These are phyloP conservation scores for Sporothrix luriei DNA, from an alignment of 2,329 filamentous ascomycete genomes.

Conservation along the genomic window DNA sequence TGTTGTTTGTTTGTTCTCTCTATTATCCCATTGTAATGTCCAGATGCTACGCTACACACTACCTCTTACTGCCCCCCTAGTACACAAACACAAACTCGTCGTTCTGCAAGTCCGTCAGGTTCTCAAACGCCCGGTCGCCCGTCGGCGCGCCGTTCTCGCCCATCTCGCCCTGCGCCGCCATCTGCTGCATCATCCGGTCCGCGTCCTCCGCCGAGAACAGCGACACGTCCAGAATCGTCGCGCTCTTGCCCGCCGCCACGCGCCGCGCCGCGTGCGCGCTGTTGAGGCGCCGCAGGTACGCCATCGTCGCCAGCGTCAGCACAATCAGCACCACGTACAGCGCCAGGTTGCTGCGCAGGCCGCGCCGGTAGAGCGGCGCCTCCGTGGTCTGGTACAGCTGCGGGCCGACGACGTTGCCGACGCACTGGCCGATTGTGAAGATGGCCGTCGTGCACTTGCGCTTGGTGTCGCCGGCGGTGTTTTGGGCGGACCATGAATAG, in stretches of 20 bases:
- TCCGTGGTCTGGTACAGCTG: conserved; percentile 63
- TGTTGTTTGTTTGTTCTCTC: background rate
- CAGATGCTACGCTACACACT: too few relatives aligned
- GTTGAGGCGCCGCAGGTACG: conserved; percentile 32
- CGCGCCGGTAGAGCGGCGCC: conserved; percentile 59
- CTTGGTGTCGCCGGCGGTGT: conserved; percentile 71
- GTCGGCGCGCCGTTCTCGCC: conserved; percentile 25
- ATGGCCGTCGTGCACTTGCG: conserved; percentile 68
- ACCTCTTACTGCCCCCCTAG: background rate
- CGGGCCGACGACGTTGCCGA: conserved; percentile 65
- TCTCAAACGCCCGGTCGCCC: conserved; percentile 34
- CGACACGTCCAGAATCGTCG: conserved; percentile 32
- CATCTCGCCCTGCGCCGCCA: conserved; percentile 19
- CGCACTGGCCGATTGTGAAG: conserved; percentile 65
- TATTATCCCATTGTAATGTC: background rate
- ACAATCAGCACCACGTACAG: conserved; percentile 52
- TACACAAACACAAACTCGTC: conserved; percentile 37
- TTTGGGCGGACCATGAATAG: conserved; percentile 63
- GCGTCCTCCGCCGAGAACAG: conserved; percentile 32
- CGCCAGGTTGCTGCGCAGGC: conserved; percentile 61
- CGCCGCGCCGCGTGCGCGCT: conserved; percentile 29
- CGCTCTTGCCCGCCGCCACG: conserved; percentile 35
- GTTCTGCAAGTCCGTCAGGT: conserved; percentile 37
- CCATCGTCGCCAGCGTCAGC: conserved; percentile 20
- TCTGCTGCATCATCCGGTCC: conserved; percentile 31